A percentile compares a stretch with the other conserved stretches of the same genome.
Evolutionary conservation across 495 filamentous ascomycete species (phyloP).

Genomic region (Penicillium samsonianum): DNA sequence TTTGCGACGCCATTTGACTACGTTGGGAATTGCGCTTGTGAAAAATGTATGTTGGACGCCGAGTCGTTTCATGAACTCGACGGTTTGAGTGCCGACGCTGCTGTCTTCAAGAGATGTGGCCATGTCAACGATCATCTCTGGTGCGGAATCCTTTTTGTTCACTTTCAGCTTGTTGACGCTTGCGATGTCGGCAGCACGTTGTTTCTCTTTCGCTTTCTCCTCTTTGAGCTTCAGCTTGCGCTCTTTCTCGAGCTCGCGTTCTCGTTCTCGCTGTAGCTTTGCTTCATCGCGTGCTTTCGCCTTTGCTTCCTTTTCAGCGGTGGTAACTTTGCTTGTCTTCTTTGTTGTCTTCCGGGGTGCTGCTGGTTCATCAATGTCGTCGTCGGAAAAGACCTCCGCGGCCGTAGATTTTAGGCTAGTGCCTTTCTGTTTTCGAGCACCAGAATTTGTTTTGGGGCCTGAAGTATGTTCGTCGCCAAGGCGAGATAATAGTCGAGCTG

Average conservation of each 20-base stretch:
- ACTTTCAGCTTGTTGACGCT: conserved; percentile 75
- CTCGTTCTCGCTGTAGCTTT: conserved; percentile 49
- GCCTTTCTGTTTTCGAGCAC: conserved; percentile 9
- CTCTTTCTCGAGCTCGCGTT: conserved; percentile 49
- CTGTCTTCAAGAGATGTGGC: conserved; percentile 53
- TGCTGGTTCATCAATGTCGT: conserved; percentile 29
- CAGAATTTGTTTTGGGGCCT: conserved; percentile 7
- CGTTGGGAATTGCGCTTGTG: conserved; percentile 52
- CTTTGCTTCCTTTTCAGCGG: conserved; percentile 55
- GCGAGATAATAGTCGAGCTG: conserved; percentile 44
- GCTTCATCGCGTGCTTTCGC: conserved; percentile 50
- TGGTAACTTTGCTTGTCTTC: conserved; percentile 37
- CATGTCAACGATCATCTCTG: conserved; percentile 85
- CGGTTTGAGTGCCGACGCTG: conserved; percentile 50
- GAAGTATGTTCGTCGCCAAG: conserved; percentile 9
- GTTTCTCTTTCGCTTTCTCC: conserved; percentile 64
- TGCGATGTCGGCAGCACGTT: conserved; percentile 65
- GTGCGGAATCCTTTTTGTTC: conserved; percentile 72
- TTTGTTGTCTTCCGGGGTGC: conserved; percentile 25
- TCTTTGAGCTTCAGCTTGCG: conserved; percentile 52
- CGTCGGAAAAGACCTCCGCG: conserved; percentile 17
- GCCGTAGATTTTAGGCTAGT: neutral
- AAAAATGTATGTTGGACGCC: conserved; percentile 57
- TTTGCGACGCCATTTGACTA: conserved; percentile 77
- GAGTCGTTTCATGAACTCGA: conserved; percentile 57